Base-by-base conservation (phyloP, 2,329 filamentous ascomycete species). In the Colletotrichum sp. region DNA sequence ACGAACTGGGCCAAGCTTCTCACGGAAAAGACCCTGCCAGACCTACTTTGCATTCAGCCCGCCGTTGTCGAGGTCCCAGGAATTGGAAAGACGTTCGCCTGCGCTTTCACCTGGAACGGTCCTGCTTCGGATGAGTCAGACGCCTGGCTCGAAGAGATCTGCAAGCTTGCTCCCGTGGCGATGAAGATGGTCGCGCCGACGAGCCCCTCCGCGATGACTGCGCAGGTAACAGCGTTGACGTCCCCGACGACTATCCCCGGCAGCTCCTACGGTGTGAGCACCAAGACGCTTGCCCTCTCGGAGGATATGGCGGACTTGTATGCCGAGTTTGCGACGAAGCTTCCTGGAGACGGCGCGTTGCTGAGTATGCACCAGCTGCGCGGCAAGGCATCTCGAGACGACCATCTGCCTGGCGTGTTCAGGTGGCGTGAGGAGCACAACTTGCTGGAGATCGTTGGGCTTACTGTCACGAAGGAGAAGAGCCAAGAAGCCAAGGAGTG, bases 401-500 rank as follows among this genome's bases (percentile, higher is more conserved):
- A 69, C 6, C 77, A 76, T 34, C 62, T 67, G n/a, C 64, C 79
- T 8, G 81, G 83, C 0, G 80, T 85, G 3, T 83, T 84, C 65
- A 79, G 80, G 24, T 72, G 80, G 9, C 77, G 83, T 30, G 75
- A 79, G 2, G 80, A 82, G 15, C 84, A 87, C 73, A 80, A 82
- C 63, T 80, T 85, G 77, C n/a, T 86, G 8, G 84, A 87, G 76
- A 79, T 86, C 28, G 52, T 86, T 1, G 77, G 82, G 1, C 79
- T 78, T 30, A 79, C 80, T 1, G 32, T 59, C 18, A 77, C 79
- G 5, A 66, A 75, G 18, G 80, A 82, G 16, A 79, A 80, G 4
- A 79, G 80, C 36, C 57, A 74, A 4, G 79, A 77, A 28, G 77
- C 79, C n/a, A 75, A 79, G 12, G 76, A 80, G 16, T 86, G 84